A percentile compares a stretch with the other conserved stretches of the same genome.
phyloP scores from a whole-genome alignment of 1,284 basidiomycete species.

The Cryptococcus sp. region DNA sequence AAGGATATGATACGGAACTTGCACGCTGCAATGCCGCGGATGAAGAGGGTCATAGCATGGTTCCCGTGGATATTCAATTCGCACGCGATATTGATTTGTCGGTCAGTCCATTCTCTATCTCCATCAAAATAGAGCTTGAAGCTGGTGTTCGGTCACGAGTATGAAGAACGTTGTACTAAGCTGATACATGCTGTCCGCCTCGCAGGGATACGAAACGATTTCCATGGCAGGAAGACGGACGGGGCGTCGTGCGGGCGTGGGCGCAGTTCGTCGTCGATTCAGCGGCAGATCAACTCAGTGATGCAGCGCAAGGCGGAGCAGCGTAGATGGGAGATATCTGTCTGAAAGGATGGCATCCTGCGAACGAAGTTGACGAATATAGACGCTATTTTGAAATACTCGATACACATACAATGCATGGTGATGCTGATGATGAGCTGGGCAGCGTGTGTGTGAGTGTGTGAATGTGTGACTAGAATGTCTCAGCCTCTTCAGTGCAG shows the following conservation, averaged over 20 bases:
- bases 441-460: background rate
- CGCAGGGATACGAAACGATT: background rate
- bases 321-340: too few species aligned
- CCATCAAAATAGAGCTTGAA: background rate
- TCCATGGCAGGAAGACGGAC: background rate
- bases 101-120: constrained; percentile 23
- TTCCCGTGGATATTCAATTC: constrained; percentile 47
- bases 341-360: too few species aligned
- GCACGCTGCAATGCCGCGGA: constrained; percentile 29
- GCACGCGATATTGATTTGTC: constrained; percentile 44
- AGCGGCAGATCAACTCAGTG: background rate
- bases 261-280: constrained; percentile 15
- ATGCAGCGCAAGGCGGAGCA: too few species aligned
- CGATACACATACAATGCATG: background rate
- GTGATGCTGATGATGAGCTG: background rate
- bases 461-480: background rate
- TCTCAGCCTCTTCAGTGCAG: background rate
- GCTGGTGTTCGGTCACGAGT: background rate
- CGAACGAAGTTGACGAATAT: too few species aligned
- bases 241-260: constrained; percentile 21
- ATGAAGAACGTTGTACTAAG: too few species aligned
- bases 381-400: background rate
- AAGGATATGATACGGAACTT: constrained; percentile 37
- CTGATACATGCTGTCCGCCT: too few species aligned
- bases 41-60: constrained; percentile 44